Evolutionary conservation across 208 protist genomes (phyloP).

Genomic region (Leptomonas seymouri): DNA sequence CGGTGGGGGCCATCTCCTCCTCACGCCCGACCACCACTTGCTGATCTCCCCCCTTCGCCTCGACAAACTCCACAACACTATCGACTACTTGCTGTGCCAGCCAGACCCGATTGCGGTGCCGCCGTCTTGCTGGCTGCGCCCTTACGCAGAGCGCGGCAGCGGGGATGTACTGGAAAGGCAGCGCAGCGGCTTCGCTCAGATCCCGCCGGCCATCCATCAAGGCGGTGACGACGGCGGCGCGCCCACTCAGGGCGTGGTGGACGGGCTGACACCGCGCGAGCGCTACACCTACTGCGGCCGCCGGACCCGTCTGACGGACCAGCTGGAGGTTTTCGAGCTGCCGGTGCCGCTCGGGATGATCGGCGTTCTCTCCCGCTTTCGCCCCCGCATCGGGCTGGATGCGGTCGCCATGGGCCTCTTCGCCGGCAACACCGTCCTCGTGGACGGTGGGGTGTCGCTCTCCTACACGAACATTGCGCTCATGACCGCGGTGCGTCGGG

Average conservation of each 20-base stretch:
- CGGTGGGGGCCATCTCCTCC: conserved; percentile 20
- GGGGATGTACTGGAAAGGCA: not conserved
- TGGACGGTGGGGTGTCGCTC: conserved; percentile 55
- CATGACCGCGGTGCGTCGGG: conserved; percentile 33
- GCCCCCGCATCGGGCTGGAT: conserved; percentile 53
- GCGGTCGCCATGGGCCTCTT: conserved; percentile 55
- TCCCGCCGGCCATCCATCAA: not conserved
- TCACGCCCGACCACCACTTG: conserved; percentile 29
- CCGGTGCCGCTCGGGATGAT: conserved; percentile 60
- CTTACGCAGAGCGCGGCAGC: conserved; percentile 16
- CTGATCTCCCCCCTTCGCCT: conserved; percentile 51
- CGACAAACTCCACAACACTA: conserved; percentile 47
- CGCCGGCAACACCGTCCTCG: conserved; percentile 52
- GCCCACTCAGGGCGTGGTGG: not conserved
- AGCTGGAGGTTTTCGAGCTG: conserved; percentile 42
- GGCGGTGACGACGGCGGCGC: not conserved
- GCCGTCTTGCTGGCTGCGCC: conserved; percentile 31
- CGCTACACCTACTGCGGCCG: conserved; percentile 4
- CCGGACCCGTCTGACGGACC: conserved; percentile 24
- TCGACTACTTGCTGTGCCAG: conserved; percentile 52
- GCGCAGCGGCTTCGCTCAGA: not conserved
- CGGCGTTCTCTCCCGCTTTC: conserved; percentile 59
- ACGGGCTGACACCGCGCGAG: not conserved
- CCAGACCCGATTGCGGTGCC: conserved; percentile 50
- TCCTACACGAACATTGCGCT: conserved; percentile 47